phyloP scores from a whole-genome alignment of 2,329 filamentous ascomycete species.

The Coleophoma crateriformis region DNA sequence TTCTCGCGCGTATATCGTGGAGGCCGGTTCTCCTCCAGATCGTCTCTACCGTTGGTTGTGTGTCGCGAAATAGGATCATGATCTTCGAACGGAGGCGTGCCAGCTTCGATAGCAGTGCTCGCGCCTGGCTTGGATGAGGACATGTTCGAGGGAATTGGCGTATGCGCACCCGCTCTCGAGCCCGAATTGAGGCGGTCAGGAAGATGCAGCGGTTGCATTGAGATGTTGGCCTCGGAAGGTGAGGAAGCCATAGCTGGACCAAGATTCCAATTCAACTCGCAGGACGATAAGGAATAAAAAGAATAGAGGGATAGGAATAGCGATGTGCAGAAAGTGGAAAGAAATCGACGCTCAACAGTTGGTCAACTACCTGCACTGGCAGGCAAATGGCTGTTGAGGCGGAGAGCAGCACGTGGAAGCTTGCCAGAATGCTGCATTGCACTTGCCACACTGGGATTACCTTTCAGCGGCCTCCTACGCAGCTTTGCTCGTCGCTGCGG shows the following conservation, averaged over 20 bases:
- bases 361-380: no score
- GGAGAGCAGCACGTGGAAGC: no score
- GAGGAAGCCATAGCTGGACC: not conserved
- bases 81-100: slow-evolving; percentile 18
- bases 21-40: slow-evolving; percentile 34
- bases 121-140: slow-evolving; percentile 27
- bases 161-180: slow-evolving; percentile 15
- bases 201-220: slow-evolving; percentile 25
- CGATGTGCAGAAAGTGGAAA: no score
- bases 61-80: slow-evolving; percentile 23
- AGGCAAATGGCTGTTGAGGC: no score
- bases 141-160: slow-evolving; percentile 14
- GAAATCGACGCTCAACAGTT: no score
- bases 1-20: slow-evolving; percentile 40
- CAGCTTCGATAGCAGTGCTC: slow-evolving; percentile 34
- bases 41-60: slow-evolving; percentile 20
- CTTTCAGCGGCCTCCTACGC: no score
- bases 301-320: no score
- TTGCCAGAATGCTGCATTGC: no score
- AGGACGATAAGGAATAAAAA: no score
- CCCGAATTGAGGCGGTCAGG: slow-evolving; percentile 16
- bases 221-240: slow-evolving; percentile 22
- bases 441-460: no score
- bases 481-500: no score
- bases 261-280: no score